Conservation (phyloP, 164 flowering plant species). For the Magnolia sinica region DNA sequence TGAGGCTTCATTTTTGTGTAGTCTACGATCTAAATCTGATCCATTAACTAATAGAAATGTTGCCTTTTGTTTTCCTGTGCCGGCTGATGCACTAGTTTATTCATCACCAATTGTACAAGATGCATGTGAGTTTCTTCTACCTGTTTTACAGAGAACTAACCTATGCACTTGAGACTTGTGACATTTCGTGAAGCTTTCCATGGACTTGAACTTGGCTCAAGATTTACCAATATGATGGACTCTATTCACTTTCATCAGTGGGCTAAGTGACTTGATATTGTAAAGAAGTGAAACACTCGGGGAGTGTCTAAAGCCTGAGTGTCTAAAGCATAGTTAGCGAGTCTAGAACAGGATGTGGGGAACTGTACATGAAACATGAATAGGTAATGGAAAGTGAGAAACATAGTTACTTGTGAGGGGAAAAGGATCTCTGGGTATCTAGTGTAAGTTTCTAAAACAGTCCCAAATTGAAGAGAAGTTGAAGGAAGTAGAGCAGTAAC, state of each 20-base stretch:
- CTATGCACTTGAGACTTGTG: background rate
- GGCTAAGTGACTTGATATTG: too few relatives aligned
- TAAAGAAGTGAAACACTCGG: background rate
- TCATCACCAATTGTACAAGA: too few relatives aligned
- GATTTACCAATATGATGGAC: background rate
- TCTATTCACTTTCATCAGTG: too few relatives aligned
- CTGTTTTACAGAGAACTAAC: background rate
- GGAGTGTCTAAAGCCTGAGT: background rate
- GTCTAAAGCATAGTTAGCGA: background rate
- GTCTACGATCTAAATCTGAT: too few relatives aligned
- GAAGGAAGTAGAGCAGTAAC: background rate
- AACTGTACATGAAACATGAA: background rate
- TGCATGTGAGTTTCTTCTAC: too few relatives aligned
- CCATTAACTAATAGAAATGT: too few relatives aligned
- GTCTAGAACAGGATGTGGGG: background rate
- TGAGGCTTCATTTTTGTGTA: too few relatives aligned
- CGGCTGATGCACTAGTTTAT: too few relatives aligned
- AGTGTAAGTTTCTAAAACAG: background rate
- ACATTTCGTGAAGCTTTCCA: background rate
- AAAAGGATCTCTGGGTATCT: too few relatives aligned
- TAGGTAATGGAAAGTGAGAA: background rate
- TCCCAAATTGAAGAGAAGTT: background rate
- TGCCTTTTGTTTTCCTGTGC: too few relatives aligned
- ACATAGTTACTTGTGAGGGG: background rate
- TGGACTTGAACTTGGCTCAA: background rate